Evolutionary conservation across 805 yeast genomes (phyloP).

Genomic region (Kazachstania kunashirensis): DNA sequence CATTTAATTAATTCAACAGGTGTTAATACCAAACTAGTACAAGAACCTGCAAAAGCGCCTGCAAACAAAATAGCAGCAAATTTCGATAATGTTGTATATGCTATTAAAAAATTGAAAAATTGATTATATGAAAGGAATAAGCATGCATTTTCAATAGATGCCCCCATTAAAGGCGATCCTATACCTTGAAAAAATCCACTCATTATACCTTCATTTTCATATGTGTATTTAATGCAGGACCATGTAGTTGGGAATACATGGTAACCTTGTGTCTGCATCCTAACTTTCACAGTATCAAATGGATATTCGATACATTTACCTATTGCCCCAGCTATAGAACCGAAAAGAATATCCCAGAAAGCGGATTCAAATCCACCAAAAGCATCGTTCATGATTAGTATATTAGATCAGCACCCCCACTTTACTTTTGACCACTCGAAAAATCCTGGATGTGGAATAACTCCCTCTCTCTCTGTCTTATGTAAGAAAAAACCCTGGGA

Average conservation of each 20-base stretch:
- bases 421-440: too few relatives aligned
- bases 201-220: conserved; percentile 55
- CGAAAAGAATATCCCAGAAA: conserved; percentile 29
- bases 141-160: conserved; percentile 80
- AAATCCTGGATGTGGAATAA: too few relatives aligned
- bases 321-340: conserved; percentile 57
- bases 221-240: conserved; percentile 56
- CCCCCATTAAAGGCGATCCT: conserved; percentile 76
- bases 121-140: conserved; percentile 58
- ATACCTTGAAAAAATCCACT: conserved; percentile 72
- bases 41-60: conserved; percentile 77
- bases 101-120: conserved; percentile 33
- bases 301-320: conserved; percentile 88
- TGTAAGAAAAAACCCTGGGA: too few relatives aligned
- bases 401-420: too few relatives aligned
- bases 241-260: conserved; percentile 47
- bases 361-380: conserved; percentile 12
- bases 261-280: conserved; percentile 70
- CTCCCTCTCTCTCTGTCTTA: too few relatives aligned
- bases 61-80: conserved; percentile 44
- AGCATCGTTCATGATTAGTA: too few relatives aligned
- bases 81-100: conserved; percentile 24
- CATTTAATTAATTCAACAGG: conserved; percentile 92
- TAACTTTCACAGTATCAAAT: conserved; percentile 83
- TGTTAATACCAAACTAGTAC: conserved; percentile 74